Evolutionary conservation across 768 basidiomycete species (phyloP).

Genomic region (Collybiopsis luxurians): DNA sequence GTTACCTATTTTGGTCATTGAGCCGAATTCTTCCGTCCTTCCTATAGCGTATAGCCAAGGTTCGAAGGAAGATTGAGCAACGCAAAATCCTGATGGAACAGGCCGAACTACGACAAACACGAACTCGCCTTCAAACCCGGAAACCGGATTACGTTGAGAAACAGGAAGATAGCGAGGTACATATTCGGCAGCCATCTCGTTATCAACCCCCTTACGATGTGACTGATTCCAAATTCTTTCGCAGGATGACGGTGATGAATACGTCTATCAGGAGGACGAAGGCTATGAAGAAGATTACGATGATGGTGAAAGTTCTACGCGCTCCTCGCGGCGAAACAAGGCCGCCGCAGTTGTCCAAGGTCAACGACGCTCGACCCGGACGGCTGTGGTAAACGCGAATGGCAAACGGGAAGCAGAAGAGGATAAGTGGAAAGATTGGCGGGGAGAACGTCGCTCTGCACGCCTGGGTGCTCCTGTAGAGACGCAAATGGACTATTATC

Average conservation of each 20-base stretch:
- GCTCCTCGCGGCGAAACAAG: slow-evolving; percentile 40
- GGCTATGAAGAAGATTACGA: slow-evolving; percentile 57
- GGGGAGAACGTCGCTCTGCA: slow-evolving; percentile 71
- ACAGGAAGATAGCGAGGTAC: slow-evolving; percentile 66
- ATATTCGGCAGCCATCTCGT: slow-evolving; percentile 31
- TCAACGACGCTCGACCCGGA: slow-evolving; percentile 55
- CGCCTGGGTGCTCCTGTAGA: slow-evolving; percentile 61
- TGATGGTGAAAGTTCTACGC: slow-evolving; percentile 32
- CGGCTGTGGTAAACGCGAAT: slow-evolving; percentile 44
- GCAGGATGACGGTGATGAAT: slow-evolving; percentile 65
- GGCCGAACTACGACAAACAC: slow-evolving; percentile 75
- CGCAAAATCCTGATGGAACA: slow-evolving; percentile 63
- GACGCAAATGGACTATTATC: slow-evolving; percentile 45
- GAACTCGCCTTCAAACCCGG: slow-evolving; percentile 70
- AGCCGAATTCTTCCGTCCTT: slow-evolving; percentile 10
- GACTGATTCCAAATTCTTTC: slow-evolving; percentile 31
- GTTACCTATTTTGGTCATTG: background rate
- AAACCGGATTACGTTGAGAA: slow-evolving; percentile 82
- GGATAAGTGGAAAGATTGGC: slow-evolving; percentile 58
- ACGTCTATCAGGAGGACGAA: slow-evolving; percentile 61
- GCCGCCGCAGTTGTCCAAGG: slow-evolving; percentile 27
- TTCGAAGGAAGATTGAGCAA: slow-evolving; percentile 68
- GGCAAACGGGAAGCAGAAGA: slow-evolving; percentile 54
- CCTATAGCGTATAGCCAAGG: slow-evolving; percentile 67
- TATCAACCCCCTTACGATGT: slow-evolving; percentile 10